Base-by-base conservation (phyloP, 352 stramenopile species). In the Pythium aphanidermatum region DNA sequence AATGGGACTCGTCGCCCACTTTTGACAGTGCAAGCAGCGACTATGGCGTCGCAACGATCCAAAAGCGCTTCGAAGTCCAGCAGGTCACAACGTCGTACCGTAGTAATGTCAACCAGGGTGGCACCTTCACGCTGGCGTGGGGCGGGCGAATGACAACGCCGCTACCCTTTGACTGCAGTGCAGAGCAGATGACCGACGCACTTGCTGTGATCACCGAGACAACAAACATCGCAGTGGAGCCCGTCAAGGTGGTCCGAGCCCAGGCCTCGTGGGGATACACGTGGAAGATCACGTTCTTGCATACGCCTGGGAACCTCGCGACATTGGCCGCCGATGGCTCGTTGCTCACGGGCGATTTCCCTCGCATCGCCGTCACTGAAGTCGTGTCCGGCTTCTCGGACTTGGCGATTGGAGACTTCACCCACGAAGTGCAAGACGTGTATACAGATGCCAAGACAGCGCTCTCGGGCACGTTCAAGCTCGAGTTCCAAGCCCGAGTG, bases 351-450 rank as follows among this genome's bases (percentile, higher is more conserved):
- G 94, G 95, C 2, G 86, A 95, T 39, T 95, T 93, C 24, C 84
- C 90, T 33, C 66, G 60, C 20, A 72, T 98, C 12, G 49, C 31
- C 5, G 86, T 98, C 6, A 58, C 51, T 11, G 88, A 98, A 59
- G 44, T 95, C 13, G 62, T 65, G 0, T 46, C 62, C n/a, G 93
- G 93, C 0, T 80, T 68, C 27, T 71, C 70, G 27, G 89, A 97
- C 57, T 73, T 98, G 21, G 85, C 88, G 30, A 91, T 93, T 9
- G 87, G 86, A 6, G 69, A 94, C 38, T 98, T 96, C 68, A 98
- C 92, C 0, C 83, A 94, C 50, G 95, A 98, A 63, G 77, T 97
- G 19, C 92, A 98, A 66, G 92, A 92, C 20, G 70, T 98, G 27
- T 81, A 62, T 33, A 83, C 88, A 13, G 69, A 83, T 26, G 68